These are phyloP conservation scores for Penicillium occitanis DNA, from an alignment of 2,329 filamentous ascomycete species.

Conservation along the genomic window DNA sequence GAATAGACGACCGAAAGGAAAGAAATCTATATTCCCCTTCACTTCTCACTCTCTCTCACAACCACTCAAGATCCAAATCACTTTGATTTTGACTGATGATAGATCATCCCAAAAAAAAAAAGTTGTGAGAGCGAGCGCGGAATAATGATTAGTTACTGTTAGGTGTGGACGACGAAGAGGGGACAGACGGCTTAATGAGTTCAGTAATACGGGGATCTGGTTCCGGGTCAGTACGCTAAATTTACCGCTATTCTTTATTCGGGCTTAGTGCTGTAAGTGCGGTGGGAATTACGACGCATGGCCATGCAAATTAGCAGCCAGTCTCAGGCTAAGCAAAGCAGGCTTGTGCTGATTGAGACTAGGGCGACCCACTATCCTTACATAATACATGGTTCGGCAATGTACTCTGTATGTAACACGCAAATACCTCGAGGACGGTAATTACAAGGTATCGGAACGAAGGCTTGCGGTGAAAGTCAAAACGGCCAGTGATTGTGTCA, in stretches of 20 bases:
- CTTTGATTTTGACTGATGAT: slow-evolving; percentile 1
- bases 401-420: neutral
- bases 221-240: slow-evolving; percentile 15
- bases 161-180: slow-evolving; percentile 13
- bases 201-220: slow-evolving; percentile 20
- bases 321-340: neutral
- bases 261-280: neutral
- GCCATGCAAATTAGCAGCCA: neutral
- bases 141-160: slow-evolving; percentile 10
- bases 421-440: neutral
- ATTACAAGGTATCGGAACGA: slow-evolving; percentile 8
- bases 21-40: slow-evolving; percentile 4
- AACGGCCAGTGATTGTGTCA: slow-evolving; percentile 16
- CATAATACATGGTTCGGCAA: neutral
- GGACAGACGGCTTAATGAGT: slow-evolving; percentile 16
- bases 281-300: neutral
- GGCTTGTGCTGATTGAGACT: neutral
- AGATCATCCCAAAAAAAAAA: slow-evolving; percentile 15
- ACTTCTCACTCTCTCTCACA: neutral
- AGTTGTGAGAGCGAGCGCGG: slow-evolving; percentile 8
- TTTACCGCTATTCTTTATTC: neutral
- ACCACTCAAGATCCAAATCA: neutral
- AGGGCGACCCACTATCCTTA: neutral
- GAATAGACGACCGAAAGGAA: slow-evolving; percentile 6
- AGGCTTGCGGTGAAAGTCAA: slow-evolving; percentile 7